Base-by-base conservation (phyloP, 192 early-diverging fungal species). In the Coemansia sp. region DNA sequence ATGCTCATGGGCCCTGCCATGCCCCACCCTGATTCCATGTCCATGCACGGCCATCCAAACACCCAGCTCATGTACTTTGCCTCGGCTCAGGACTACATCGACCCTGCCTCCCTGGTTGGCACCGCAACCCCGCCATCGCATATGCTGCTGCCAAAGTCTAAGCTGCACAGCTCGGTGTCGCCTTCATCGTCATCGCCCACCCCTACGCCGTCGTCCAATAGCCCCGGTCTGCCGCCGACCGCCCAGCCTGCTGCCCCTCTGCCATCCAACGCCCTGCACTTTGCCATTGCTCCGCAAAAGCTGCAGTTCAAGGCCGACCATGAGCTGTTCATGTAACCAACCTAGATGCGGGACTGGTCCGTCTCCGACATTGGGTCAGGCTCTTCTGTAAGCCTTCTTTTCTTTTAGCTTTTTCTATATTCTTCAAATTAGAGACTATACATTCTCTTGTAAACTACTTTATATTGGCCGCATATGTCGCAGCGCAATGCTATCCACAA, bases 301-400 rank as follows among this genome's bases (percentile, higher is more conserved):
- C 54, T 80, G 19, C 77, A 80, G 61, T 71, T 80, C 65, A 80
- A 74, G 56, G 55, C 57, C 18, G 71, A 80, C 49, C 55, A 67
- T 26, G 77, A 80, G 37, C 55, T 74, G 51, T 73, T 74, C 52
- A 66, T 80, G 77, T 65, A 75, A 24, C 23, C 20, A 52, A 16
- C 41, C 29, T 32, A 32, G 29, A 32, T 32, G 29, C 6, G 7
- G 29, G 29, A 6, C 29, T 32, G 29, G 29, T 32, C 29, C 29
- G 29, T 32, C 29, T 32, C 29, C 29, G 6, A 7, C 29, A 6
- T 32, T 32, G 29, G 29, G 29, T 32, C 29, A 32, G 29, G 29
- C 29, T 32, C 29, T 32, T 32, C 6, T 32, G 29, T 32, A 16
- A 4, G 41, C 16, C 41, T 1, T 43, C 41, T 43, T 69, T 3